phyloP scores from a whole-genome alignment of 2,329 filamentous ascomycete genomes.

The Ophiostoma novo-ulmi region DNA sequence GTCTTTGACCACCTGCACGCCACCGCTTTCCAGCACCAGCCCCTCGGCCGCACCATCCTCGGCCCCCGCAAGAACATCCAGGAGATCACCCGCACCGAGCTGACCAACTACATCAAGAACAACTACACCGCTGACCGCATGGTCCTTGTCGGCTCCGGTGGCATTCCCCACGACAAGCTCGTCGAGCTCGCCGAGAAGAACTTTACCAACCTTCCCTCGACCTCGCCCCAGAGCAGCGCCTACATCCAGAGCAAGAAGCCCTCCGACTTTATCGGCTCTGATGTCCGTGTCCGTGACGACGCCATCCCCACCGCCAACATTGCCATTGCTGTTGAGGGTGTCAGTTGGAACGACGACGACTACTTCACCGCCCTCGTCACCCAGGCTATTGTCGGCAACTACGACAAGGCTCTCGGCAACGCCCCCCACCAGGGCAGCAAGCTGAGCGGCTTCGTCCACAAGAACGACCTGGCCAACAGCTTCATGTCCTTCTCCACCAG shows the following conservation, averaged over 20 bases:
- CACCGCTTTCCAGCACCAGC: slow-evolving; percentile 94
- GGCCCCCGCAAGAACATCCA: slow-evolving; percentile 98
- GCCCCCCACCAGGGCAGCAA: slow-evolving; percentile 97
- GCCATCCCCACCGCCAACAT: slow-evolving; percentile 95
- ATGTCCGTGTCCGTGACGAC: slow-evolving; percentile 92
- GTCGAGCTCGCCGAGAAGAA: slow-evolving; percentile 96
- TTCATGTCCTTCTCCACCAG: slow-evolving; percentile 99
- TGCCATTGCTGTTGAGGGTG: slow-evolving; percentile 96
- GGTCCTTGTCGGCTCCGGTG: slow-evolving; percentile 94
- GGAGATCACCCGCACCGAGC: slow-evolving; percentile 86
- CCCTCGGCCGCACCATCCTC: slow-evolving; percentile 93
- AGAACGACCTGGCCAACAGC: slow-evolving; percentile 95
- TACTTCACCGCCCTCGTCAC: slow-evolving; percentile 98
- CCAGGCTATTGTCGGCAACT: slow-evolving; percentile 98
- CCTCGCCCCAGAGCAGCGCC: slow-evolving; percentile 68
- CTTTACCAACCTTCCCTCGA: slow-evolving; percentile 73
- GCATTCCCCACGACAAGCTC: slow-evolving; percentile 86
- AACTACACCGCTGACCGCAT: slow-evolving; percentile 99
- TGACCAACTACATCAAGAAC: slow-evolving; percentile 95
- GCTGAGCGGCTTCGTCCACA: slow-evolving; percentile 89
- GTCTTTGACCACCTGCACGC: slow-evolving; percentile 99
- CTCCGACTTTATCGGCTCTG: slow-evolving; percentile 94
- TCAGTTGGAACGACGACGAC: slow-evolving; percentile 98
- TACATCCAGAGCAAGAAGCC: slow-evolving; percentile 75
- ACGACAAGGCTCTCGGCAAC: slow-evolving; percentile 98